Evolutionary conservation across 495 filamentous ascomycete genomes (phyloP), one percentile per base, ranked within the genome.

Genomic region (Penicillium desertorum): DNA sequence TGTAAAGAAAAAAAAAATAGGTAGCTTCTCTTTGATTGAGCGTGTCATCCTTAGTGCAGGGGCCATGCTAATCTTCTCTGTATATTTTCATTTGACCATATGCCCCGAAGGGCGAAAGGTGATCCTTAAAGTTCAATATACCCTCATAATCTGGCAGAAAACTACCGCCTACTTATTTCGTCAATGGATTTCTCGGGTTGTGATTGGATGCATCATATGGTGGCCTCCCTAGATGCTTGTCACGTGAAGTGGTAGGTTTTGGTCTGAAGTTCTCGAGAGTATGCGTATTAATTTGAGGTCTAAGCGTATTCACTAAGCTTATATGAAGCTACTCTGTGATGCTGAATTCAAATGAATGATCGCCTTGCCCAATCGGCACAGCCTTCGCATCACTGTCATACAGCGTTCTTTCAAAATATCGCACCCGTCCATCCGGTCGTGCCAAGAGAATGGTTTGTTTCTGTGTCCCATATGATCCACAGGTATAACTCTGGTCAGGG

Each of bases 11-110:
- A 84, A 87, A 88, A 88, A 88, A 86, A 88, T 79, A 82, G 73
- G 81, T 88, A 90, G 88, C 87, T 87, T 91, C 89, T 92, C 90
- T 92, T 91, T 92, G 88, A 90, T 91, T 89, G 83, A 91, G 90
- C 90, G 91, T 96, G 90, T 96, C 91, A 95, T 96, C 91, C 91
- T 96, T 96, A 95, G 91, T 96, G 91, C 92, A 97, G 92, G 92
- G 92, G 92, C 92, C 91, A 96, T 96, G 92, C 92, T 96, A 96
- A 92, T 92, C 87, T 91, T 92, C 88, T 92, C 86, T 90, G 83
- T 86, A 85, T 87, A 81, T 82, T 83, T 86, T 81, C 81, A 86
- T 86, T 88, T 88, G 85, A 88, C 85, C 86, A 88, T 85, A 86
- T 89, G 86, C 84, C 86, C 83, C 62, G 56, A 81, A 86, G 84